Evolutionary conservation across 805 yeast species (phyloP), one percentile per base, ranked within the genome.

Genomic region (Kluyveromyces siamensis): DNA sequence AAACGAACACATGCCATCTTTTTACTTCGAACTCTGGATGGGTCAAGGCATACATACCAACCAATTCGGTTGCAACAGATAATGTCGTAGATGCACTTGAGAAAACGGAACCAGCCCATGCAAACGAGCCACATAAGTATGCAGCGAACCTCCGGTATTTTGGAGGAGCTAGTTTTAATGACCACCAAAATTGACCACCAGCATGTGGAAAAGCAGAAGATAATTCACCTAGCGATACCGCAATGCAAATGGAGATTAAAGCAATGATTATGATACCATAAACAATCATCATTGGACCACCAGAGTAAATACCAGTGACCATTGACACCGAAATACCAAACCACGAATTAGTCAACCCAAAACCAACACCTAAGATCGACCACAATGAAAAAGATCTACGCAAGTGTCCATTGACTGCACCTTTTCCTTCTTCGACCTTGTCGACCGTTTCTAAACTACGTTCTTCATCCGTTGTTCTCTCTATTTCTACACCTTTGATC

Each of bases 181-280:
- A 74, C 84, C 84, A 79, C 57, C 72, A 77, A 57, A 76, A 79
- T 56, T 79, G 84, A 18, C 83, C 84, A 45, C 83, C 84, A n/a
- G 83, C 81, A 52, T 75, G 75, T 3, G 83, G 83, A 61, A 72
- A 74, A 2, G 82, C 80, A 40, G 78, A 72, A 2, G 80, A 72
- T 51, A 79, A 59, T 58, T 79, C 84, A 40, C 81, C 74, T 45
- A 79, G 63, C 0, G 81, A 72, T 7, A 72, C 67, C 25, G 78
- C 84, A 44, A 79, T 65, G 55, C 76, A 72, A 30, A 70, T 56
- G 0, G 83, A 76, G 8, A 79, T 61, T 25, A 62, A 51, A 1
- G 83, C 79, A 43, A 79, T 69, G 46, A 80, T 75, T 5, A 79
- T 59, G 44, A 79, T 76, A 55, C 84, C 84, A 52, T 79, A 79